phyloP scores from a whole-genome alignment of 352 stramenopile genomes.

The Phytopythium chamaehyphon region DNA sequence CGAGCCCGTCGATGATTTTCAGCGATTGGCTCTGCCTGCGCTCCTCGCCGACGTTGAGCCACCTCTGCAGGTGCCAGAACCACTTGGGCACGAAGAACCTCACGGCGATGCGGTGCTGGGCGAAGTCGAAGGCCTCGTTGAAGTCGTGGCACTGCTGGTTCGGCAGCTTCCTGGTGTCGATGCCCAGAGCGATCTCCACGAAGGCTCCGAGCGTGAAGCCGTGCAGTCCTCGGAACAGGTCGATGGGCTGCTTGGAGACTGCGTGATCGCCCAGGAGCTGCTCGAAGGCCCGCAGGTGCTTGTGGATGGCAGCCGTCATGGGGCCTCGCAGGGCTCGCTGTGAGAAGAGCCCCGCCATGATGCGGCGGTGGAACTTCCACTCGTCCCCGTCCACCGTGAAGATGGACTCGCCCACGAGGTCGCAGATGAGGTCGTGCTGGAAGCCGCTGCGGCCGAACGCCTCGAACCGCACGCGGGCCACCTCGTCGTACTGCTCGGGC shows the following conservation, averaged over 20 bases:
- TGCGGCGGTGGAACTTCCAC: constrained; percentile 28
- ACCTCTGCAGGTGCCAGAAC: constrained; percentile 18
- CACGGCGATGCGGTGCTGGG: constrained; percentile 6
- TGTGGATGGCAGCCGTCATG: constrained; percentile 13
- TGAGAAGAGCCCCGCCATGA: constrained; percentile 6
- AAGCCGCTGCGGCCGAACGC: constrained; percentile 4
- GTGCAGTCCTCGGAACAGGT: constrained; percentile 6
- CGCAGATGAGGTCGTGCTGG: constrained; percentile 3
- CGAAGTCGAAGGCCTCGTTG: constrained; percentile 20
- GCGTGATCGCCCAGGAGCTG: constrained; percentile 11
- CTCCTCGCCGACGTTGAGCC: constrained; percentile 16
- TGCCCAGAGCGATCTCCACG: constrained; percentile 9
- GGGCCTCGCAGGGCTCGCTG: constrained; percentile 5
- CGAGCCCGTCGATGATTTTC: constrained; percentile 8
- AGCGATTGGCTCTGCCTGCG: constrained; percentile 5
- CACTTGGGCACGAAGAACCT: constrained; percentile 17
- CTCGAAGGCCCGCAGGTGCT: constrained; percentile 13
- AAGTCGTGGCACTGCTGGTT: constrained; percentile 8
- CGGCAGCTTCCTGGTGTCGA: constrained; percentile 5
- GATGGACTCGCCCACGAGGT: constrained; percentile 9
- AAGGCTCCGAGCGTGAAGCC: constrained; percentile 11
- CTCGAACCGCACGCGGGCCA: constrained; percentile 4
- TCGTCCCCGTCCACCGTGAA: constrained; percentile 6
- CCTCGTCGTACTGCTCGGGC: constrained; percentile 6
- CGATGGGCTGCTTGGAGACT: not conserved